These are phyloP conservation scores for Neurospora africana DNA, from an alignment of 495 filamentous ascomycete genomes.

Conservation along the genomic window DNA sequence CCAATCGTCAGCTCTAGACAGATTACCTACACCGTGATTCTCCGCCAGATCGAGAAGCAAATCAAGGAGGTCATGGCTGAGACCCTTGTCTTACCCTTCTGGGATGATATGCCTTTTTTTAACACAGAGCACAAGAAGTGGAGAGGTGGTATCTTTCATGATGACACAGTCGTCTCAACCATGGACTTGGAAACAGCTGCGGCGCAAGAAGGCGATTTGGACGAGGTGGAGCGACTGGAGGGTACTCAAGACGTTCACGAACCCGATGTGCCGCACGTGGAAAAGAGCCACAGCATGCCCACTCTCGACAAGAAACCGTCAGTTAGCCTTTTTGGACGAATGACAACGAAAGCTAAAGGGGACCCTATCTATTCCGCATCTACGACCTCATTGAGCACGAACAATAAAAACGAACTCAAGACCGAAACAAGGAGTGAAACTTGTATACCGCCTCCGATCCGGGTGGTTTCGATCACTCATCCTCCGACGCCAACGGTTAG, in stretches of 20 bases:
- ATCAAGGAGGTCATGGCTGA: conserved; percentile 90
- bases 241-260: conserved; percentile 14
- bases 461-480: conserved; percentile 50
- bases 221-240: conserved; percentile 36
- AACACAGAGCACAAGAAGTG: conserved; percentile 64
- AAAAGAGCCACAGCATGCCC: conserved; percentile 51
- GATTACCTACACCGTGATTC: conserved; percentile 85
- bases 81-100: conserved; percentile 86
- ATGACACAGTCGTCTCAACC: conserved; percentile 28
- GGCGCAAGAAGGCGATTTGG: conserved; percentile 48
- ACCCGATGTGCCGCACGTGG: conserved; percentile 35
- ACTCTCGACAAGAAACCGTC: conserved; percentile 12
- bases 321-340: conserved; percentile 31
- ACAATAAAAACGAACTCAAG: conserved; percentile 14
- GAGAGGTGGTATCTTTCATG: conserved; percentile 83
- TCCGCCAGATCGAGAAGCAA: conserved; percentile 85
- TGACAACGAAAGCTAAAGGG: conserved; percentile 23
- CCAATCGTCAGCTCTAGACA: conserved; percentile 92
- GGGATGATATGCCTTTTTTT: conserved; percentile 89
- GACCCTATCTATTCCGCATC: conserved; percentile 14
- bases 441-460: conserved; percentile 27
- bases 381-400: conserved; percentile 31
- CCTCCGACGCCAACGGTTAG: conserved; percentile 54
- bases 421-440: conserved; percentile 16
- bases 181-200: conserved; percentile 34